Evolutionary conservation across 495 filamentous ascomycete species (phyloP).

Genomic region (Saxophila tyrrhenica): DNA sequence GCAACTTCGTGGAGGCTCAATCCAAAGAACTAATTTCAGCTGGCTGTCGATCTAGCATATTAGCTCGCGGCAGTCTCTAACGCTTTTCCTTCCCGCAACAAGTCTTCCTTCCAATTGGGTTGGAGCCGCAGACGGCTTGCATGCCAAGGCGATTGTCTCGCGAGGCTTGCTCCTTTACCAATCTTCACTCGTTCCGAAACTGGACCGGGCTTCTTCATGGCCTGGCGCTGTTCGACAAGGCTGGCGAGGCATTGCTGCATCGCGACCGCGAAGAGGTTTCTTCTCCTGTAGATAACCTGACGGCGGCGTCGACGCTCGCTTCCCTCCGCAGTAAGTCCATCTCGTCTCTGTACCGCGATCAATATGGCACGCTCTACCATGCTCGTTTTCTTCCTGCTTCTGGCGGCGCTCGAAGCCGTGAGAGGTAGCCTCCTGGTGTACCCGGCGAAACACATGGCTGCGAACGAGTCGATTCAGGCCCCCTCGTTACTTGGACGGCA

Average conservation of each 20-base stretch:
- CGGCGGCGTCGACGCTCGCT: neutral
- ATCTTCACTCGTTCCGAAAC: too few species aligned
- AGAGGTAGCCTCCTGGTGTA: neutral
- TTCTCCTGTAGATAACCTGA: too few species aligned
- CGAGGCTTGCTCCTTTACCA: neutral
- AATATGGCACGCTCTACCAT: neutral
- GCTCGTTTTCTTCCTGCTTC: neutral
- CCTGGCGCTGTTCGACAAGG: neutral
- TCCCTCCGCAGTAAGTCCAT: neutral
- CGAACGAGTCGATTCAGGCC: neutral
- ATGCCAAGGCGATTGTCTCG: neutral
- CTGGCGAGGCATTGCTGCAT: neutral
- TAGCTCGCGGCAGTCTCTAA: neutral
- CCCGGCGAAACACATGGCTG: neutral
- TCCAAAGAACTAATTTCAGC: neutral
- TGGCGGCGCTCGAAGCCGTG: neutral
- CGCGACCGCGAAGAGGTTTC: too few species aligned
- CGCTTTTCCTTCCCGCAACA: neutral
- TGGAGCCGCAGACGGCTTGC: neutral
- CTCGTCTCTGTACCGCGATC: neutral
- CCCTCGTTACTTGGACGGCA: neutral
- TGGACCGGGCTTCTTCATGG: too few species aligned
- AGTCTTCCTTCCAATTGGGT: neutral
- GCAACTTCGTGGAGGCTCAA: neutral
- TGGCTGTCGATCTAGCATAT: neutral